Evolutionary conservation across 2,329 filamentous ascomycete species (phyloP).

Genomic region (Myriosclerotinia scirpicola): DNA sequence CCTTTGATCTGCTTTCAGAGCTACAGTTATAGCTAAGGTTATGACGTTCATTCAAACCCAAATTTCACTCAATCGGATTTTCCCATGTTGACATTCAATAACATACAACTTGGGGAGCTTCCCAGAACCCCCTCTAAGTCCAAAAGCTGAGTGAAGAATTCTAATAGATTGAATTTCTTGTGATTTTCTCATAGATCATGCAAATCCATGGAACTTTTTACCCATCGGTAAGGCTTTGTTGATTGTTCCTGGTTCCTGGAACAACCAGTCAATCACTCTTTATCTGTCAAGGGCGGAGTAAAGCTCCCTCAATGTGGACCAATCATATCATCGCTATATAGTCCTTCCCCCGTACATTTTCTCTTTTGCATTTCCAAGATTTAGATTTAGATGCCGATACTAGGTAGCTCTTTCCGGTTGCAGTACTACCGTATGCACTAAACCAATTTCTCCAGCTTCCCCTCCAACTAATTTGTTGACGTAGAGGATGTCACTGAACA

Average conservation of each 20-base stretch:
- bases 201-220: background rate
- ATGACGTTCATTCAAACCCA: background rate
- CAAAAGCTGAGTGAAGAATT: too few species aligned
- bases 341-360: background rate
- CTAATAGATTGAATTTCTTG: background rate
- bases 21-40: background rate
- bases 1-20: background rate
- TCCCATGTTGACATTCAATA: background rate
- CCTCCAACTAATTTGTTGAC: constrained; percentile 2
- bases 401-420: background rate
- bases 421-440: background rate
- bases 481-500: background rate
- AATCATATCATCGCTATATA: background rate
- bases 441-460: background rate
- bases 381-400: constrained; percentile 2
- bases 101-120: background rate
- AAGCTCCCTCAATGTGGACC: background rate
- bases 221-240: background rate
- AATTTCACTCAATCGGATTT: background rate
- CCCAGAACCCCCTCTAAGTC: too few species aligned
- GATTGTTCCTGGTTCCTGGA: background rate
- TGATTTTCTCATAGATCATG: background rate
- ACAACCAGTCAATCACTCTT: background rate
- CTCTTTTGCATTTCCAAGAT: constrained; percentile 3
- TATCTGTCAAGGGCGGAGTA: background rate